A percentile compares a stretch with the other conserved stretches of the same genome.
These are phyloP conservation scores for Colletotrichum echinochloae DNA, from an alignment of 2,329 filamentous ascomycete species.

Conservation along the genomic window DNA sequence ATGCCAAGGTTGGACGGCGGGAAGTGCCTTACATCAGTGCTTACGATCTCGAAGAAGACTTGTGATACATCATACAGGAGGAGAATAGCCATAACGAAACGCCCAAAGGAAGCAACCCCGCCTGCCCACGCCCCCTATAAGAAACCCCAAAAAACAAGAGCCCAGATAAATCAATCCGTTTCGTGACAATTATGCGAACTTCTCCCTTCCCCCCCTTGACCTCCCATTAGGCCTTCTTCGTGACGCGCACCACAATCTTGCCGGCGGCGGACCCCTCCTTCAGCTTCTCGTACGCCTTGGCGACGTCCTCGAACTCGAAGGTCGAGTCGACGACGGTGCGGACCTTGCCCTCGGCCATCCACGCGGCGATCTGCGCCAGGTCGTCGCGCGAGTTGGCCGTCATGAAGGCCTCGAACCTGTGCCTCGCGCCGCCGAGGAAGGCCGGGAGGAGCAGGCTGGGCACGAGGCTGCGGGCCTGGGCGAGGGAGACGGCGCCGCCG, in stretches of 20 bases:
- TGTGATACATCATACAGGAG: background rate
- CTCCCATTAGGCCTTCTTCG: slow-evolving; percentile 27
- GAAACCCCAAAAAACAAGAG: background rate
- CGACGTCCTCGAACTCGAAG: slow-evolving; percentile 67
- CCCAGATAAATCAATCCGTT: background rate
- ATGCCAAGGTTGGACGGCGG: no score
- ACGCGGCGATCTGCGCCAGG: slow-evolving; percentile 62
- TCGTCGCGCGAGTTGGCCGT: slow-evolving; percentile 58
- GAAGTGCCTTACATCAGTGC: slow-evolving; percentile 24
- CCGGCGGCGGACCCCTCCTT: slow-evolving; percentile 70
- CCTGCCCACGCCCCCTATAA: no score
- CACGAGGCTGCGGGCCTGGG: slow-evolving; percentile 44
- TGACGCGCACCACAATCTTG: slow-evolving; percentile 66
- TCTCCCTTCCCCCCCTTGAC: no score
- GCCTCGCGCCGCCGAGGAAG: slow-evolving; percentile 55
- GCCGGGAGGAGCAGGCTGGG: slow-evolving; percentile 47
- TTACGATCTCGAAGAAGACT: slow-evolving; percentile 8
- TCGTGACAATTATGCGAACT: background rate
- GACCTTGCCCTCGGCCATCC: slow-evolving; percentile 69
- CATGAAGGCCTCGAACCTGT: slow-evolving; percentile 56
- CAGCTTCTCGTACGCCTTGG: slow-evolving; percentile 68
- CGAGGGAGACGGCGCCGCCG: slow-evolving; percentile 53
- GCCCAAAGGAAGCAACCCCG: background rate
- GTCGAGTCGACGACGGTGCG: slow-evolving; percentile 66
- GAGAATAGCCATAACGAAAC: background rate